phyloP scores from a whole-genome alignment of 2,329 filamentous ascomycete species.

The Aspergillus calidoustus region DNA sequence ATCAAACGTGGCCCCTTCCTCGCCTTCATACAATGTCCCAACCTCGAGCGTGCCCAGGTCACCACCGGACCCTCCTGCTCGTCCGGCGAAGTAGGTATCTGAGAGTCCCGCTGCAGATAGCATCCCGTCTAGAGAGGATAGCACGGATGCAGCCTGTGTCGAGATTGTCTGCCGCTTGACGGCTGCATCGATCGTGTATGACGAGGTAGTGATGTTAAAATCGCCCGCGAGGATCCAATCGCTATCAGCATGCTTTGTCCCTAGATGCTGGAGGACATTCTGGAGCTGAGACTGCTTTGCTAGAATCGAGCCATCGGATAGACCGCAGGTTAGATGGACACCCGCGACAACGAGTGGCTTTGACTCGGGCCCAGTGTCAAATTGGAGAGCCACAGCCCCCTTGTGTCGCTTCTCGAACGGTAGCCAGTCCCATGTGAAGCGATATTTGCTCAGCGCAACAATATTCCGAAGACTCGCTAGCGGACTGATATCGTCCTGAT shows the following conservation, averaged over 20 bases:
- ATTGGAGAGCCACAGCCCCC: constrained; percentile 5
- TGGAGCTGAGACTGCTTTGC: constrained; percentile 14
- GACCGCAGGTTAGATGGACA: constrained; percentile 15
- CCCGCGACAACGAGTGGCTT: constrained; percentile 7
- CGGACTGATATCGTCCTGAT: constrained; percentile 9
- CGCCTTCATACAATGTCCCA: constrained; percentile 10
- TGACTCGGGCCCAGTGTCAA: constrained; percentile 1
- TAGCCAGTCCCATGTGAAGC: constrained; percentile 13
- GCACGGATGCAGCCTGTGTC: background rate
- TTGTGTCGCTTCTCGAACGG: constrained; percentile 16
- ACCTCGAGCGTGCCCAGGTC: background rate
- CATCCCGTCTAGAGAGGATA: constrained; percentile 12
- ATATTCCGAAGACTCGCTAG: constrained; percentile 16
- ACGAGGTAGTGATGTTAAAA: constrained; percentile 16
- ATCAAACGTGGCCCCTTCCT: constrained; percentile 15
- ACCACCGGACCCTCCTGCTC: background rate
- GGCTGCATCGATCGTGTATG: constrained; percentile 11
- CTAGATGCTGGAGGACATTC: constrained; percentile 1
- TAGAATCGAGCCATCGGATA: constrained; percentile 11
- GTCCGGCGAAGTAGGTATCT: constrained; percentile 11
- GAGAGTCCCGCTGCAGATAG: background rate
- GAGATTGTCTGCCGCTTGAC: constrained; percentile 17
- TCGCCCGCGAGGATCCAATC: constrained; percentile 15
- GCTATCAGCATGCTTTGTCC: background rate
- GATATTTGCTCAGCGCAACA: constrained; percentile 10